Conservation (phyloP, 495 filamentous ascomycete genomes). For the Penicillium macrosclerotiorum region DNA sequence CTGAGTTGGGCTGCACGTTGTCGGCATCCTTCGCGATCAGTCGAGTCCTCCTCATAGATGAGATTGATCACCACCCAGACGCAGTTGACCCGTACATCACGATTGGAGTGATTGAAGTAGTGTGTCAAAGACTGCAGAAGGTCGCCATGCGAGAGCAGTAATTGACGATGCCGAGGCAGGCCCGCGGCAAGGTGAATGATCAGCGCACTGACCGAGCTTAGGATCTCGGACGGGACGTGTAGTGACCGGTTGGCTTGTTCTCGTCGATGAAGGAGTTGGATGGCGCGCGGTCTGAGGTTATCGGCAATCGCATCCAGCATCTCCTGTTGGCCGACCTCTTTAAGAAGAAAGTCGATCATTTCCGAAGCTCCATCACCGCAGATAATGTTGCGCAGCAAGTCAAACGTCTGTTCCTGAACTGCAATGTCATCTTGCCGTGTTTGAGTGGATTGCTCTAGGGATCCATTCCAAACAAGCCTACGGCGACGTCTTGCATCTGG, state of each 20-base stretch:
- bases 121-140: conserved; percentile 51
- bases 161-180: conserved; percentile 68
- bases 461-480: conserved; percentile 48
- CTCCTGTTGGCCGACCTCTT: conserved; percentile 67
- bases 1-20: conserved; percentile 66
- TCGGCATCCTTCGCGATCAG: conserved; percentile 57
- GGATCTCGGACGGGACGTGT: conserved; percentile 65
- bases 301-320: conserved; percentile 73
- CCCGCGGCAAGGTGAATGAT: conserved; percentile 85
- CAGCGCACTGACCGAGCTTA: conserved; percentile 70
- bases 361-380: conserved; percentile 62
- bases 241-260: conserved; percentile 30
- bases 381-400: conserved; percentile 87
- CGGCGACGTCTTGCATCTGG: conserved; percentile 40
- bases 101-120: conserved; percentile 65
- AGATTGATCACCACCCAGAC: conserved; percentile 83
- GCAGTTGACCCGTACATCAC: conserved; percentile 68
- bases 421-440: conserved; percentile 74
- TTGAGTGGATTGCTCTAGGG: conserved; percentile 45
- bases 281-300: conserved; percentile 61
- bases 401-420: conserved; percentile 86
- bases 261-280: conserved; percentile 38
- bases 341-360: conserved; percentile 84
- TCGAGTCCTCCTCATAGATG: conserved; percentile 71
- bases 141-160: conserved; percentile 64